A percentile compares a stretch with the other conserved stretches of the same genome.
Conservation (phyloP, 345 rosid species). For the Physaria fendleri region DNA sequence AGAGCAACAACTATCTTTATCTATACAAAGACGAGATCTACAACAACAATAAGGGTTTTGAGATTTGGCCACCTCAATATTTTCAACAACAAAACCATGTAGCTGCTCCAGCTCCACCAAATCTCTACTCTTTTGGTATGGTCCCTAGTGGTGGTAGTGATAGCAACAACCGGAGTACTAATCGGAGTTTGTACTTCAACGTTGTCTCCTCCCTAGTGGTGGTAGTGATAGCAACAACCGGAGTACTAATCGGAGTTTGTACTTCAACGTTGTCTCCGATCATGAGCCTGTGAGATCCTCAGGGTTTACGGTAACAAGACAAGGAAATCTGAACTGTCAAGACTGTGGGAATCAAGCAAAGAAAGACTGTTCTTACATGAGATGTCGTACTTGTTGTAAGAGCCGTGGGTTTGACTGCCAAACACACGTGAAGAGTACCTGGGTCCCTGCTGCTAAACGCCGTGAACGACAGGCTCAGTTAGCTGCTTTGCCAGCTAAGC, state of each 20-base stretch:
- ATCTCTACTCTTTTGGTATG: constrained; percentile 51
- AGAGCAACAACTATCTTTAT: constrained; percentile 57
- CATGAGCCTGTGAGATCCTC: constrained; percentile 50
- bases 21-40: constrained; percentile 62
- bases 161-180: constrained; percentile 20
- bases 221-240: constrained; percentile 21
- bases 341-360: constrained; percentile 98
- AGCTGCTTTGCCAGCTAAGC: constrained; percentile 37
- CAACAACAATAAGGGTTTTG: constrained; percentile 61
- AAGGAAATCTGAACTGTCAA: constrained; percentile 82
- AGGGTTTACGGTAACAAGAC: constrained; percentile 48
- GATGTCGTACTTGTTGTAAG: constrained; percentile 97
- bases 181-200: constrained; percentile 31
- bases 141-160: constrained; percentile 39
- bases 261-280: constrained; percentile 29
- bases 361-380: constrained; percentile 73
- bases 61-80: constrained; percentile 72
- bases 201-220: too few relatives aligned
- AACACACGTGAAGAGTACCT: constrained; percentile 94
- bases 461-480: constrained; percentile 83
- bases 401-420: constrained; percentile 95
- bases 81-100: constrained; percentile 36
- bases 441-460: constrained; percentile 94
- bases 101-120: constrained; percentile 36
- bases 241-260: constrained; percentile 26